Evolutionary conservation across 495 filamentous ascomycete species (phyloP).

Genomic region (Podospora pseudopauciseta): DNA sequence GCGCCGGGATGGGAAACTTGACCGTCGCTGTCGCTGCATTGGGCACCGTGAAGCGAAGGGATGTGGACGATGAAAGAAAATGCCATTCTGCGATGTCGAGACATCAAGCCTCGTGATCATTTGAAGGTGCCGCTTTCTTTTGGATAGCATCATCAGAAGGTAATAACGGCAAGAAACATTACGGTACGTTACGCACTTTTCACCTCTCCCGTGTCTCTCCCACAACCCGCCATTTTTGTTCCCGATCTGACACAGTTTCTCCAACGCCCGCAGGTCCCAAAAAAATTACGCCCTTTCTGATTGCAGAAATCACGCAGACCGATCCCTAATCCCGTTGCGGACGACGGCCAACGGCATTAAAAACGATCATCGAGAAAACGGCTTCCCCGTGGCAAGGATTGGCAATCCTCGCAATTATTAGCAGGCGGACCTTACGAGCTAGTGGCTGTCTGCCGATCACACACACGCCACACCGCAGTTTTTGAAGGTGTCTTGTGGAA

Average conservation of each 20-base stretch:
- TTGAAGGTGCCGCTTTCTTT: background rate
- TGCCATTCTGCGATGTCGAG: background rate
- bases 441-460: background rate
- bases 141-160: background rate
- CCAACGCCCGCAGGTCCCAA: background rate
- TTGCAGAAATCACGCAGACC: background rate
- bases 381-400: slow-evolving; percentile 4
- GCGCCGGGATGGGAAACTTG: slow-evolving; percentile 1
- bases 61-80: background rate
- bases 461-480: background rate
- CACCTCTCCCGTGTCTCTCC: background rate
- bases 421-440: background rate
- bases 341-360: background rate
- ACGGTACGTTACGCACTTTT: slow-evolving; percentile 2
- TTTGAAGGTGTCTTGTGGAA: background rate
- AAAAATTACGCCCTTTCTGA: background rate
- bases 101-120: background rate
- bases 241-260: background rate
- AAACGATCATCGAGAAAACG: slow-evolving; percentile 4
- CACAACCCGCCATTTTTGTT: background rate
- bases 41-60: background rate
- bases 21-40: slow-evolving; percentile 5
- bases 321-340: background rate
- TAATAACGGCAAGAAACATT: background rate
- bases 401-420: background rate